Evolutionary conservation across 495 filamentous ascomycete genomes (phyloP).

Genomic region (Penicillium roqueforti): DNA sequence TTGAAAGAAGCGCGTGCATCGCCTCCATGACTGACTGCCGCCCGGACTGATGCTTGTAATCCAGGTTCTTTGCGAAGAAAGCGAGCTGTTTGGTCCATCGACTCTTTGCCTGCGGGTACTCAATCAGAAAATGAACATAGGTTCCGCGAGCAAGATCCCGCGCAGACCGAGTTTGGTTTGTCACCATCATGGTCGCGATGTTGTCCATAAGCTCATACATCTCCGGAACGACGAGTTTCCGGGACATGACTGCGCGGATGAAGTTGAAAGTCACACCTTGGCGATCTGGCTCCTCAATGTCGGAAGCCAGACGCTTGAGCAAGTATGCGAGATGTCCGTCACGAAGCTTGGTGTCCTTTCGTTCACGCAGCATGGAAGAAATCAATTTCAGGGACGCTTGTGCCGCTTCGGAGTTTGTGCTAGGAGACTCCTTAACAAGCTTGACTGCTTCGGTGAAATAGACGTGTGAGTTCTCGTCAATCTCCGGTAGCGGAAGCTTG

Average conservation of each 20-base stretch:
- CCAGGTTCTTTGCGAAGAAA: slow-evolving; percentile 85
- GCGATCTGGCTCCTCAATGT: slow-evolving; percentile 85
- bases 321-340: slow-evolving; percentile 80
- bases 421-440: slow-evolving; percentile 68
- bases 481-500: slow-evolving; percentile 70
- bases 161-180: slow-evolving; percentile 80
- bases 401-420: slow-evolving; percentile 72
- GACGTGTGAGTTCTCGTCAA: slow-evolving; percentile 64
- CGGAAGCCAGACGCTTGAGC: slow-evolving; percentile 76
- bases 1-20: slow-evolving; percentile 74
- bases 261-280: slow-evolving; percentile 94
- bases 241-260: slow-evolving; percentile 74
- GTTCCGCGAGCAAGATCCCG: slow-evolving; percentile 81
- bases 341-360: slow-evolving; percentile 66
- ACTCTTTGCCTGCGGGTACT: slow-evolving; percentile 88
- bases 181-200: slow-evolving; percentile 91
- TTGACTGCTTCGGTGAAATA: slow-evolving; percentile 82
- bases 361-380: slow-evolving; percentile 77
- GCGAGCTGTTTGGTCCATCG: slow-evolving; percentile 82
- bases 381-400: slow-evolving; percentile 86
- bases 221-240: slow-evolving; percentile 78
- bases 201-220: slow-evolving; percentile 89
- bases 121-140: slow-evolving; percentile 89
- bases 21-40: slow-evolving; percentile 89
- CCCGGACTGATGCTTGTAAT: slow-evolving; percentile 83